Conservation (phyloP, 1,284 basidiomycete species). For the Ganoderma sinense region DNA sequence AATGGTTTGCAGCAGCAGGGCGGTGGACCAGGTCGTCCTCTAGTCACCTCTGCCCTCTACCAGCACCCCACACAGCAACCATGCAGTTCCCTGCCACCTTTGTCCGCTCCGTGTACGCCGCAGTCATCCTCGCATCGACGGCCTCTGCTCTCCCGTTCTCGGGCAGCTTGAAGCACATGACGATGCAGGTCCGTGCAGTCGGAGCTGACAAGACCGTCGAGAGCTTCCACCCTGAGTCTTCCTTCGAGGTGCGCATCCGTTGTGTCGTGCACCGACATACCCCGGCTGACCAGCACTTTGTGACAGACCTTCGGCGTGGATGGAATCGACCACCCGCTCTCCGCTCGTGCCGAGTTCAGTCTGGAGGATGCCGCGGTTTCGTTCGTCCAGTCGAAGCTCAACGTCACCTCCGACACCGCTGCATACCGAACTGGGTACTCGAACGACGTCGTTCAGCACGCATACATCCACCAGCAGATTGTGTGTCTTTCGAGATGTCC, state of each 20-base stretch:
- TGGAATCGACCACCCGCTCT: slow-evolving; percentile 44
- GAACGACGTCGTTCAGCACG: slow-evolving; percentile 41
- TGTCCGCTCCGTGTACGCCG: slow-evolving; percentile 35
- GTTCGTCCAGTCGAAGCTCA: slow-evolving; percentile 40
- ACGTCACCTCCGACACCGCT: slow-evolving; percentile 33
- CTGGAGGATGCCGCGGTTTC: slow-evolving; percentile 39
- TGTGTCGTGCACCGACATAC: neutral
- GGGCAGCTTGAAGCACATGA: slow-evolving; percentile 48
- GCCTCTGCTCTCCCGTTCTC: slow-evolving; percentile 41
- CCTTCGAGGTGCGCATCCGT: slow-evolving; percentile 46
- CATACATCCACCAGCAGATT: slow-evolving; percentile 47
- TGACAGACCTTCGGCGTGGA: slow-evolving; percentile 48
- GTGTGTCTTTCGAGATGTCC: neutral
- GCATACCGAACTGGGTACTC: slow-evolving; percentile 37
- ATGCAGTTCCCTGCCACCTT: slow-evolving; percentile 26
- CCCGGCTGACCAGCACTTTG: neutral
- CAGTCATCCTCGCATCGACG: slow-evolving; percentile 36
- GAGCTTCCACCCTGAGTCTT: slow-evolving; percentile 52
- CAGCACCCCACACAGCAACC: neutral
- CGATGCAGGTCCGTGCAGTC: slow-evolving; percentile 47
- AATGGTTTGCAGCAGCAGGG: neutral
- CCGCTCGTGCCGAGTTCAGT: slow-evolving; percentile 38
- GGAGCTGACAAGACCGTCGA: slow-evolving; percentile 45
- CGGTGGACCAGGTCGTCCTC: neutral
- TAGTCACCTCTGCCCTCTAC: neutral